Conservation (phyloP, 2,329 filamentous ascomycete species). For the Aspergillus quadricinctus region DNA sequence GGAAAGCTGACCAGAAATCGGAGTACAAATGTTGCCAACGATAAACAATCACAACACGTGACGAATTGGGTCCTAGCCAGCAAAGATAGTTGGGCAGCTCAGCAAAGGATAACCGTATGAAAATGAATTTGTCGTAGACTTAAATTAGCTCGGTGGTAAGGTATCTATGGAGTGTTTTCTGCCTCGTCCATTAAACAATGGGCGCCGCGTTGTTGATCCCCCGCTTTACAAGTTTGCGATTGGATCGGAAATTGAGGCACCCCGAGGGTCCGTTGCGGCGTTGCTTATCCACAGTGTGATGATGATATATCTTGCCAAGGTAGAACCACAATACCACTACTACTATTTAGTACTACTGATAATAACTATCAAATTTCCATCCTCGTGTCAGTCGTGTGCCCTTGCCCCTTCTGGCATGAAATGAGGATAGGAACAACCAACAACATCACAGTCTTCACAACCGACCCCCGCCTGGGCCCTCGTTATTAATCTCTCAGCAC, state of each 20-base stretch:
- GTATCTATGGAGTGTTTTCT: neutral
- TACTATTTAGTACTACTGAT: neutral
- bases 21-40: neutral
- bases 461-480: neutral
- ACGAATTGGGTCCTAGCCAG: neutral
- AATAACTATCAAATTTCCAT: neutral
- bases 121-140: neutral
- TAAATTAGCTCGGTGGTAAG: neutral
- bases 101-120: neutral
- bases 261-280: neutral
- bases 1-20: neutral
- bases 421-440: neutral
- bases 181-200: neutral
- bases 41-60: neutral
- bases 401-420: neutral
- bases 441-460: neutral
- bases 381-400: neutral
- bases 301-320: neutral
- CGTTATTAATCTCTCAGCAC: conserved; percentile 19
- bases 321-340: neutral
- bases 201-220: conserved; percentile 8
- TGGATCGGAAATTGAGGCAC: neutral
- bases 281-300: neutral
- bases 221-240: conserved; percentile 30
- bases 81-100: neutral